These are phyloP conservation scores for Jacaranda mimosifolia DNA, from an alignment of 257 asterid genomes.

Conservation along the genomic window DNA sequence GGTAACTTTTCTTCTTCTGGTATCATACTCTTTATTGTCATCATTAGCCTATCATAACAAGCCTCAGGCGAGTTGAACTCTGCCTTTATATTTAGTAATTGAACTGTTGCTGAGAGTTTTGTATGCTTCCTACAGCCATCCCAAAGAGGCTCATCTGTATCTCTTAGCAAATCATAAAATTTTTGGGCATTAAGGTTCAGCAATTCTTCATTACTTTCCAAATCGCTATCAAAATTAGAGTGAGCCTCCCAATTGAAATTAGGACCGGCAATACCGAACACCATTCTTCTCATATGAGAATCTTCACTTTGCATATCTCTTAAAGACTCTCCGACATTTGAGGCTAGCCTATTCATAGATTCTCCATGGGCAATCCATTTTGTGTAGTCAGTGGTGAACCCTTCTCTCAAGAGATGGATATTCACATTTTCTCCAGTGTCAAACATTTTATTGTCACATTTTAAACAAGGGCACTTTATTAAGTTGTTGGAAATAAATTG, in stretches of 20 bases:
- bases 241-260: too few species aligned
- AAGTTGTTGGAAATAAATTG: neutral
- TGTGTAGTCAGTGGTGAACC: too few species aligned
- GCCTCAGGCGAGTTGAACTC: neutral
- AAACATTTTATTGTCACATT: too few species aligned
- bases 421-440: too few species aligned
- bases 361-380: too few species aligned
- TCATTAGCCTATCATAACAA: neutral
- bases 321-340: too few species aligned
- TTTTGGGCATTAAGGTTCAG: neutral
- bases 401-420: too few species aligned
- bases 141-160: neutral
- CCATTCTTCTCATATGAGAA: too few species aligned
- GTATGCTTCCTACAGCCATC: constrained; percentile 5
- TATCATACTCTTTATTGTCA: neutral
- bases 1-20: neutral
- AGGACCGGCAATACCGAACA: too few species aligned
- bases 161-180: neutral
- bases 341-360: too few species aligned
- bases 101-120: neutral
- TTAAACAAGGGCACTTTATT: neutral
- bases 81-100: neutral
- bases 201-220: neutral
- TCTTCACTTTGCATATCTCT: too few species aligned
- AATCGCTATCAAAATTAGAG: too few species aligned